A percentile compares a stretch with the other conserved stretches of the same genome.
phyloP scores from a whole-genome alignment of 73 alveolate genomes.

The Paramecium bursaria region DNA sequence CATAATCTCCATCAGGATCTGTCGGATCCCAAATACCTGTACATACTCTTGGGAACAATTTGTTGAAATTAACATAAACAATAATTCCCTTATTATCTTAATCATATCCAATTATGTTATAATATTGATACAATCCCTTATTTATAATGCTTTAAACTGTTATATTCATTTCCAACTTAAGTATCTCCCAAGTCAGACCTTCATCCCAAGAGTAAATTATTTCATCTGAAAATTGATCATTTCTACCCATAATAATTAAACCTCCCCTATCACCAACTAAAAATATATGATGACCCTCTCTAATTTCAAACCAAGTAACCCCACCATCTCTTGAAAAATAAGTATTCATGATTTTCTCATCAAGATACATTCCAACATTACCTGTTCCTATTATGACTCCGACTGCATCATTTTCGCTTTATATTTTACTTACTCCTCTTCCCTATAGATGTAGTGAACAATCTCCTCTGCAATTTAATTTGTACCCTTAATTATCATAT shows the following conservation, averaged over 20 bases:
- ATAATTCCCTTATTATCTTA: constrained; percentile 72
- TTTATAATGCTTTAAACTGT: neutral
- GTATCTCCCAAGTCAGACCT: constrained; percentile 81
- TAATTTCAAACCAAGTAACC: constrained; percentile 82
- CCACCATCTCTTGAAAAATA: constrained; percentile 94
- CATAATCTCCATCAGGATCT: constrained; percentile 85
- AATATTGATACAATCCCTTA: neutral
- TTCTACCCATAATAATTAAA: constrained; percentile 91
- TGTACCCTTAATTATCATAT: constrained; percentile 65
- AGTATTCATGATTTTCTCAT: constrained; percentile 71
- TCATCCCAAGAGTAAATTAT: constrained; percentile 84
- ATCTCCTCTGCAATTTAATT: constrained; percentile 76
- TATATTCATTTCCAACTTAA: neutral
- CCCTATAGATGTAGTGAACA: constrained; percentile 90
- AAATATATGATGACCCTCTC: constrained; percentile 86
- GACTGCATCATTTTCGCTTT: constrained; percentile 80
- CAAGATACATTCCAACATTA: constrained; percentile 83
- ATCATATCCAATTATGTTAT: neutral
- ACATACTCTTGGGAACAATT: constrained; percentile 87
- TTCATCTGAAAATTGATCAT: constrained; percentile 78
- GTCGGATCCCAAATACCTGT: constrained; percentile 84
- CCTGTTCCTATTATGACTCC: constrained; percentile 93
- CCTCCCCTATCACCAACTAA: constrained; percentile 98
- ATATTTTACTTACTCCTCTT: constrained; percentile 79
- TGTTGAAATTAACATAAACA: constrained; percentile 81